Evolutionary conservation across 331 rosid genomes (phyloP).

Genomic region (Acacia pycnantha): DNA sequence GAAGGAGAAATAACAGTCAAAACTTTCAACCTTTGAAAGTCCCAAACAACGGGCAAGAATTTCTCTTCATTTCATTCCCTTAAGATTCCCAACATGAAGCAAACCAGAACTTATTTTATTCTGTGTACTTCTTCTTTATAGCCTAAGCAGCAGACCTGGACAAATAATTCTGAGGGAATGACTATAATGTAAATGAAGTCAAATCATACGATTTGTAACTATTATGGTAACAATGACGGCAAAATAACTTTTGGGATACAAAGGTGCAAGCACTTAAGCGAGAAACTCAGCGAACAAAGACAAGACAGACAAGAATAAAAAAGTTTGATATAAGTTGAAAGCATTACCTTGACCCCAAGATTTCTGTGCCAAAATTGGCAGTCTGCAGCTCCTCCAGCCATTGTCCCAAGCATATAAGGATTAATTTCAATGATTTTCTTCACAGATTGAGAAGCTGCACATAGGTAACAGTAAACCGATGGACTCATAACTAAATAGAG

Average conservation of each 20-base stretch:
- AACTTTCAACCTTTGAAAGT: neutral
- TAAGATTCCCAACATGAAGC: slow-evolving; percentile 12
- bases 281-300: neutral
- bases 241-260: slow-evolving; percentile 5
- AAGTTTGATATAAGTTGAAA: neutral
- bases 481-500: neutral
- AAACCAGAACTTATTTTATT: neutral
- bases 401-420: slow-evolving; percentile 96
- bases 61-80: neutral
- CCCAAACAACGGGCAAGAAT: neutral
- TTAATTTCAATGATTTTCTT: slow-evolving; percentile 90
- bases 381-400: slow-evolving; percentile 99
- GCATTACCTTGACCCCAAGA: slow-evolving; percentile 80
- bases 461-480: neutral
- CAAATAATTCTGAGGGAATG: slow-evolving; percentile 8
- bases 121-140: slow-evolving; percentile 5
- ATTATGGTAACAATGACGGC: neutral
- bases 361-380: slow-evolving; percentile 98
- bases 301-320: neutral
- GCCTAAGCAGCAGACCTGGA: neutral
- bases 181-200: neutral
- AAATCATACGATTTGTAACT: neutral
- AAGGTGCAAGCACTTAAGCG: neutral
- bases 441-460: slow-evolving; percentile 89
- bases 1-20: slow-evolving; percentile 21